Conservation (phyloP, 495 filamentous ascomycete genomes). For the Letharia columbiana region DNA sequence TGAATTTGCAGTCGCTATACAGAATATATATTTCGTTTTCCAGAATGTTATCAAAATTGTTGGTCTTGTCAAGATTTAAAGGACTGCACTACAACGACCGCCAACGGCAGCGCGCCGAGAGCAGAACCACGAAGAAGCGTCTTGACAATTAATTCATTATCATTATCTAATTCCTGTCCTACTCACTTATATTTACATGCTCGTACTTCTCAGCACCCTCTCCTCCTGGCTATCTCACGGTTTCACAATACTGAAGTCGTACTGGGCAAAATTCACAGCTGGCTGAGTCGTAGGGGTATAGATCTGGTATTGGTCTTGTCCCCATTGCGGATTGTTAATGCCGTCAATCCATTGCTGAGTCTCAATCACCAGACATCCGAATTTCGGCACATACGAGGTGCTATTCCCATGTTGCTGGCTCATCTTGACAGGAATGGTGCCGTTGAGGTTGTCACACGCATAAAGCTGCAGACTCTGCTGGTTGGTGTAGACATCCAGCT, state of each 20-base stretch:
- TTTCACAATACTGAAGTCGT: constrained; percentile 23
- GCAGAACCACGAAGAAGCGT: neutral
- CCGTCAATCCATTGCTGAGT: constrained; percentile 70
- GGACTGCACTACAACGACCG: neutral
- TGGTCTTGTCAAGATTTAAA: too few species aligned
- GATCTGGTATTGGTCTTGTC: constrained; percentile 37
- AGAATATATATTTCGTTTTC: too few species aligned
- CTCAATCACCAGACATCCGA: constrained; percentile 47
- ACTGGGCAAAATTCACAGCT: constrained; percentile 24
- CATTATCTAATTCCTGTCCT: neutral
- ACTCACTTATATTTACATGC: neutral
- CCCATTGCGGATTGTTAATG: constrained; percentile 76
- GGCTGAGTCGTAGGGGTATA: constrained; percentile 22
- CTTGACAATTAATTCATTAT: neutral
- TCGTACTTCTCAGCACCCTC: neutral
- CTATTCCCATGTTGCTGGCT: constrained; percentile 43
- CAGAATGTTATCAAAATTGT: too few species aligned
- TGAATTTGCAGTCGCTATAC: too few species aligned
- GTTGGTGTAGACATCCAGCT: constrained; percentile 63
- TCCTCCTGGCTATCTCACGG: neutral
- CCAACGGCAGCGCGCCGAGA: neutral
- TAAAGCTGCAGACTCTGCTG: constrained; percentile 75
- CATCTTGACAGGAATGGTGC: constrained; percentile 45
- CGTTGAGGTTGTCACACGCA: constrained; percentile 63
- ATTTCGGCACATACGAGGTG: constrained; percentile 43